Evolutionary conservation across 2,329 filamentous ascomycete species (phyloP).

Genomic region (Fusarium phyllophilum): DNA sequence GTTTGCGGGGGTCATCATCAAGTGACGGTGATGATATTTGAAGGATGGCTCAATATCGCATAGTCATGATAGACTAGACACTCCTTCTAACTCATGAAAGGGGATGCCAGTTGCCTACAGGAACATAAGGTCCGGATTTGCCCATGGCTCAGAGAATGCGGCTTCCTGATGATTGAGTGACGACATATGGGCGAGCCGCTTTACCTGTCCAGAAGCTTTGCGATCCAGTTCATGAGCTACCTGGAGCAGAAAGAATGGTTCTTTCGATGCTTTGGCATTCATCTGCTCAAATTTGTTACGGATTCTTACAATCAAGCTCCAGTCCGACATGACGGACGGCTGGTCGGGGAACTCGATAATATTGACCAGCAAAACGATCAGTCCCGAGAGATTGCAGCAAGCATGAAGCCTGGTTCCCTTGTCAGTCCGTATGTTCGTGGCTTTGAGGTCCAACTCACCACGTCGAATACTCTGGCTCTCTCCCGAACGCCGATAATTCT

Average conservation of each 20-base stretch:
- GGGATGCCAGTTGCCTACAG: background rate
- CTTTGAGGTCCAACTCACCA: background rate
- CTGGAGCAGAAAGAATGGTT: conserved; percentile 8
- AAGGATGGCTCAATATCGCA: background rate
- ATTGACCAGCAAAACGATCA: conserved; percentile 21
- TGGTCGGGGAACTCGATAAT: conserved; percentile 23
- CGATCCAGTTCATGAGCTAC: background rate
- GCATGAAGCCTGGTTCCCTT: background rate
- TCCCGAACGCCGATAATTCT: background rate
- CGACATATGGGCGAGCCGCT: background rate
- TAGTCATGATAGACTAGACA: background rate
- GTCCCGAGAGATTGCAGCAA: conserved; percentile 15
- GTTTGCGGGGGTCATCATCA: conserved; percentile 5
- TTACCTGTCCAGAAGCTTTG: background rate
- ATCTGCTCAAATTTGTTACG: conserved; percentile 4
- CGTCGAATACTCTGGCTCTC: background rate
- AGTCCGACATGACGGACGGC: background rate
- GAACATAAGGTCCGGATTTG: background rate
- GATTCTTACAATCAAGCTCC: background rate
- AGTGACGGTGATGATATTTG: background rate
- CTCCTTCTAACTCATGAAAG: background rate
- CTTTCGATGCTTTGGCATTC: conserved; percentile 3
- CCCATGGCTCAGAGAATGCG: background rate
- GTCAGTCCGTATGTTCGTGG: background rate
- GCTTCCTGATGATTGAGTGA: background rate